Evolutionary conservation across 305 asterid genomes (phyloP).

Genomic region (Fraxinus angustifolia): DNA sequence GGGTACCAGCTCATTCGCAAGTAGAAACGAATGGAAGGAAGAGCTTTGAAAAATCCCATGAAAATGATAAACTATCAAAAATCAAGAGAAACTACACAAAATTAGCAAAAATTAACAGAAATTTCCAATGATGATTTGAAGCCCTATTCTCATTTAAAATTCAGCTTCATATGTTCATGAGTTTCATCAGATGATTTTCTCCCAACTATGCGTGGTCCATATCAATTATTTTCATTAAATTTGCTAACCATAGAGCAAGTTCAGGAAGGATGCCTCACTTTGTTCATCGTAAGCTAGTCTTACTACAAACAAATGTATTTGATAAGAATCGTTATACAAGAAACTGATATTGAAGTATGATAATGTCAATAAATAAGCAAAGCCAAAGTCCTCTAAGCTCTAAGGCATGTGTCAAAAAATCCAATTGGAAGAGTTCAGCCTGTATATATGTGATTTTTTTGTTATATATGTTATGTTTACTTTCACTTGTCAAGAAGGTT

Average conservation of each 20-base stretch:
- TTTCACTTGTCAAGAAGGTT: background rate
- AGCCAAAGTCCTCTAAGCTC: background rate
- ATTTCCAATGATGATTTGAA: background rate
- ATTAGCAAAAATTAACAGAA: constrained; percentile 1
- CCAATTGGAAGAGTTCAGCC: background rate
- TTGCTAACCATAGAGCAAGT: background rate
- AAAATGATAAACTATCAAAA: background rate
- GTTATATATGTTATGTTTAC: background rate
- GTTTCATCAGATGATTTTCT: constrained; percentile 1
- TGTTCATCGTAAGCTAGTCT: background rate
- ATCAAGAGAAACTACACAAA: background rate
- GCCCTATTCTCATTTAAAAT: background rate
- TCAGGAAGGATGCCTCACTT: background rate
- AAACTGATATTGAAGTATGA: background rate
- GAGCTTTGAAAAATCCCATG: background rate
- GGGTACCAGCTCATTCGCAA: background rate
- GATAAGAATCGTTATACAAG: background rate
- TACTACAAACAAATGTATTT: background rate
- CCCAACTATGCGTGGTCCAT: background rate
- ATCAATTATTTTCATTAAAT: background rate
- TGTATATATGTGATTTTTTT: background rate
- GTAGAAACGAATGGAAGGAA: background rate
- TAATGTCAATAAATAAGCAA: background rate
- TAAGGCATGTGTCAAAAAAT: background rate
- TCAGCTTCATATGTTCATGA: background rate